Base-by-base conservation (phyloP, 169 alveolate genomes). In the Eimeria acervulina region DNA sequence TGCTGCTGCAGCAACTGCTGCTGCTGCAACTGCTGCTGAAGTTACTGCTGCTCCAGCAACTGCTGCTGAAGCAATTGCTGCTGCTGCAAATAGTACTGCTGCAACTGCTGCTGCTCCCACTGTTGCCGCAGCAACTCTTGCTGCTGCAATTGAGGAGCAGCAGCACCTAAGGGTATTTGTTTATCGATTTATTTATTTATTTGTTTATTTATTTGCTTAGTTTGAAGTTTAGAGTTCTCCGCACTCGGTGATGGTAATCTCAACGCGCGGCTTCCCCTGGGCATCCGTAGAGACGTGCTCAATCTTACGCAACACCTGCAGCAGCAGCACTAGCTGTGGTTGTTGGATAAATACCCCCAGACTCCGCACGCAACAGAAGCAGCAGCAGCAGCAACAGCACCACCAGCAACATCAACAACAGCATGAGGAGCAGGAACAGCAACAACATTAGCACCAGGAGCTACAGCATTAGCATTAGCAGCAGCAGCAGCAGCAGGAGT, bases 241-340 rank as follows among this genome's bases (percentile, higher is more conserved):
- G 38, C 96, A 95, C 78, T 95, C 85, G n/a, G 96, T 66, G 61
- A 95, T 74, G 5, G 93, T 55, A 83, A 89, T 81, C 17, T 68
- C 85, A 33, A 95, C 92, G 15, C 91, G 55, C n/a, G 97, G 97
- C 23, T 36, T 52, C 88, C 85, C 74, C 40, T 55, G 47, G 59
- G 95, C 85, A 26, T 89, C 97, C 36, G 93, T 92, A 21, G 96
- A 36, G 51, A 95, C 95, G 92, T 90, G 92, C 52, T 95, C 96
- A n/a, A 95, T 89, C 72, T 87, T 95, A 21, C 96, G 31, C 33
- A 95, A 94, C 74, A 96, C 97, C 84, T 63, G 74, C 93, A 85
- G 59, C 87, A 76, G 47, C 87, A 76, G 87, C 13, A 76, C 19
- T 23, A 23, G 83, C 44, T 26, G 42, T 42, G 21, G n/a, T 0